Evolutionary conservation across 257 asterid genomes (phyloP).

Genomic region (Handroanthus guayacan): DNA sequence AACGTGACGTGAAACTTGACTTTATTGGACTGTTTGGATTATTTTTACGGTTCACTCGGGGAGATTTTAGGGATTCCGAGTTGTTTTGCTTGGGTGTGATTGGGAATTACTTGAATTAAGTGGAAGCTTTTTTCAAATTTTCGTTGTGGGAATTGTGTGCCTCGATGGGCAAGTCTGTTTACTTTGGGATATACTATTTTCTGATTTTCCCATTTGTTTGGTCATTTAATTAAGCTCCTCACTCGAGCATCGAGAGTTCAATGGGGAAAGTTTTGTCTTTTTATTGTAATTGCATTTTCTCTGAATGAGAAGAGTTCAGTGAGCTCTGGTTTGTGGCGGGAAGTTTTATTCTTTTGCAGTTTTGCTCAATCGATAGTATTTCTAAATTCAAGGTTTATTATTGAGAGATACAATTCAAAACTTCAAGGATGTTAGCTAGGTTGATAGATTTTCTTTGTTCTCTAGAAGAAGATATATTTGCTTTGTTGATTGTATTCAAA

Average conservation of each 20-base stretch:
- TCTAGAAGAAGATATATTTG: too few species aligned
- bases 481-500: too few species aligned
- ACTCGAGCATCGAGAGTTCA: background rate
- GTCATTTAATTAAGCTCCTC: background rate
- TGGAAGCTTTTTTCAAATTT: constrained; percentile 13
- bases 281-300: constrained; percentile 6
- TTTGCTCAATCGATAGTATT: background rate
- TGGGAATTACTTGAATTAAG: constrained; percentile 21
- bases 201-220: background rate
- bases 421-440: constrained; percentile 8
- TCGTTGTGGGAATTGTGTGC: constrained; percentile 12
- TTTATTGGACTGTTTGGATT: background rate
- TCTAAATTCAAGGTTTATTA: background rate
- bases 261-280: background rate
- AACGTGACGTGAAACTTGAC: constrained; percentile 10
- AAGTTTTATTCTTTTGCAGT: background rate
- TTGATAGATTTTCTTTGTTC: background rate
- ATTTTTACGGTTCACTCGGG: background rate
- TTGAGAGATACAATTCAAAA: background rate
- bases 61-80: background rate
- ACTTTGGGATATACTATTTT: background rate
- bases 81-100: constrained; percentile 6
- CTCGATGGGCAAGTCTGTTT: background rate
- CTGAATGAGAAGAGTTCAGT: background rate
- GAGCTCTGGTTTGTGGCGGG: background rate